Base-by-base conservation (phyloP, 371 early-diverging fungal genomes). In the Mortierella polycephala region DNA sequence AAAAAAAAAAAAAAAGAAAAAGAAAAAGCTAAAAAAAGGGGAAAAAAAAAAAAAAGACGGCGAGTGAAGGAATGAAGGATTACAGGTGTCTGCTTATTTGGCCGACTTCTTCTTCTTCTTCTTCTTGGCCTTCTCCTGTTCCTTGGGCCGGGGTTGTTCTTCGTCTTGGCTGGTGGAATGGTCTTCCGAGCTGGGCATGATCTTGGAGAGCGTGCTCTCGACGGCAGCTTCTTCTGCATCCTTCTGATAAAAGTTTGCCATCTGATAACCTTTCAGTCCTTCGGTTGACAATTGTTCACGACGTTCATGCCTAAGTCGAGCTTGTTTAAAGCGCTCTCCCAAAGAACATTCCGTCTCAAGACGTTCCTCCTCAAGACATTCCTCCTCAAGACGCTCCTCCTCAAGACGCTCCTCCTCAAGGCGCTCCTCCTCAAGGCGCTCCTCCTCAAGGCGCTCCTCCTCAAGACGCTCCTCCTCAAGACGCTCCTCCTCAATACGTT, bases 81-180 rank as follows among this genome's bases (percentile, higher is more conserved):
- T 40, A 23, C 20, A 16, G 13, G 21, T 8, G 23, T n/a, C 30
- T 4, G 45, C 14, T 62, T 41, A 75, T 53, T 75, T 70, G 41
- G 49, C 40, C 10, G 56, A 49, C 41, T 40, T 57, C 60, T 67
- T 75, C 66, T 75, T 74, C 75, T 73, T 71, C 62, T 74, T 75
- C 60, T 69, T 70, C 67, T 69, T 69, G 50, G 62, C 7, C 60
- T 75, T 75, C 20, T 67, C 66, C 47, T 50, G 66, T n/a, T 63
- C 53, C 53, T 41, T 50, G 4, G 58, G 62, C n/a, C n/a, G n/a
- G n/a, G n/a, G n/a, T n/a, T n/a, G n/a, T n/a, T 41, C 67, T 2
- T 75, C 75, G 12, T 75, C 75, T 39, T 62, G 66, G 23, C 75
- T 69, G 10, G 73, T 58, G 18, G 54, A 18, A 49, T 55, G 67